Conservation (phyloP, 176 grass and related monocot genomes). For the Phyllostachys edulis region DNA sequence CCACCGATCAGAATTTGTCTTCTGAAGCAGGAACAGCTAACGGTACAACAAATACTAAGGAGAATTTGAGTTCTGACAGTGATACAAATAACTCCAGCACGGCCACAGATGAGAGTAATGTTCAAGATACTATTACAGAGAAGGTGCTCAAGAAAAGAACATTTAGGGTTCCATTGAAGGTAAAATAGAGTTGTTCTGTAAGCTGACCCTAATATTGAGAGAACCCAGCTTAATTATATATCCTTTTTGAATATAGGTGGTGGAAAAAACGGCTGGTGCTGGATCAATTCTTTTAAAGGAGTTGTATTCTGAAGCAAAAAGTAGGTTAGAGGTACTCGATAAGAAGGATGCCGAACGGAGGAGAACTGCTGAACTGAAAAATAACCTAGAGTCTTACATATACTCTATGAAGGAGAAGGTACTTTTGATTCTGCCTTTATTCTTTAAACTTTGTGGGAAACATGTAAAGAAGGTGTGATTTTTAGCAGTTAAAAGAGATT, state of each 20-base stretch:
- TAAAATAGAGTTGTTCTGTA: slow-evolving; percentile 35
- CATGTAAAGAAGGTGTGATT: neutral
- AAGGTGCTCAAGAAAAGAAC: slow-evolving; percentile 96
- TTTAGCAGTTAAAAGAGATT: too few relatives aligned
- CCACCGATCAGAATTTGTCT: slow-evolving; percentile 50
- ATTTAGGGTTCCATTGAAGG: slow-evolving; percentile 95
- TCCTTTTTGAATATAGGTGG: slow-evolving; percentile 48
- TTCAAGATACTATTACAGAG: slow-evolving; percentile 63
- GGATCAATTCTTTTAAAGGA: slow-evolving; percentile 74
- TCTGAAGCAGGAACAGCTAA: slow-evolving; percentile 56
- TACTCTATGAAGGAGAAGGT: slow-evolving; percentile 99
- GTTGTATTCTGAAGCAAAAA: slow-evolving; percentile 82
- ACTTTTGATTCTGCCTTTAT: slow-evolving; percentile 11
- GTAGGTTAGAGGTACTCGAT: slow-evolving; percentile 77
- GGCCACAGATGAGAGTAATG: slow-evolving; percentile 44
- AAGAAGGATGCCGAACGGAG: slow-evolving; percentile 89
- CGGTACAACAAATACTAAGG: slow-evolving; percentile 44
- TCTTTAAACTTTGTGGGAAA: neutral
- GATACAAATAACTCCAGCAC: slow-evolving; percentile 39
- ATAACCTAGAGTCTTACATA: slow-evolving; percentile 90
- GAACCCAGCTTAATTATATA: neutral
- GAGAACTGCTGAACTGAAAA: slow-evolving; percentile 95
- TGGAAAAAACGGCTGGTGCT: slow-evolving; percentile 65
- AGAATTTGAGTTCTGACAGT: slow-evolving; percentile 46
- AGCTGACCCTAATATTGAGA: slow-evolving; percentile 15